Evolutionary conservation across 345 rosid species (phyloP), one percentile per base, ranked within the genome.

Genomic region (Eucalyptus regnans): DNA sequence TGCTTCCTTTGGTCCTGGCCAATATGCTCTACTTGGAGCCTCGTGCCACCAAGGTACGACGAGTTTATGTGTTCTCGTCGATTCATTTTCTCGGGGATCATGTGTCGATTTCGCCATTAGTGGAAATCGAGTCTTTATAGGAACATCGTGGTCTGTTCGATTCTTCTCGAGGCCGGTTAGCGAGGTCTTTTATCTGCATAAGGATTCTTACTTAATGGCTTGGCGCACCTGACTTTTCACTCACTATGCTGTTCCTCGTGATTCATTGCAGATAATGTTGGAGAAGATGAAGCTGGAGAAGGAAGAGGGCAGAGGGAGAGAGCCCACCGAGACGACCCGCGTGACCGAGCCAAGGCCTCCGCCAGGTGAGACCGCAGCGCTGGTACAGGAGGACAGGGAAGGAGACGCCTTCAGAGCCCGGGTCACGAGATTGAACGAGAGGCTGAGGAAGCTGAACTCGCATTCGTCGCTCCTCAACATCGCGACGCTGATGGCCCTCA

Each of bases 251-350:
- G 27, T 41, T 88, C n/a, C 33, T 14, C 12, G 5, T 12, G 25
- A 5, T 27, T 23, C 25, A 64, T 23, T 88, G 46, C 8, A 96
- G 98, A 94, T 92, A 2, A 96, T 96, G 98, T 93, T 94, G 86
- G 97, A 96, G 93, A 89, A 94, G 89, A 90, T 94, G 91, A 97
- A 93, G 91, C 86, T 94, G 60, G 98, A 95, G 79, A 97, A 96
- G 89, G 98, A 97, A 87, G 99, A 96, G 90, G 96, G 97, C 51
- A 91, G 96, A 91, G 98, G 98, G 86, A 89, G 92, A 86, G 97
- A 92, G 31, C 88, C 71, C 4, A 89, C 81, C 23, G 84, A 64
- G 27, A 81, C 25, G 9, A 87, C 25, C 76, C 33, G 46, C 8
- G 14, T 16, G 10, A 17, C 79, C 13, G 86, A 85, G 49, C 51